Evolutionary conservation across 2,329 filamentous ascomycete species (phyloP).

Genomic region (Emydomyces testavorans): DNA sequence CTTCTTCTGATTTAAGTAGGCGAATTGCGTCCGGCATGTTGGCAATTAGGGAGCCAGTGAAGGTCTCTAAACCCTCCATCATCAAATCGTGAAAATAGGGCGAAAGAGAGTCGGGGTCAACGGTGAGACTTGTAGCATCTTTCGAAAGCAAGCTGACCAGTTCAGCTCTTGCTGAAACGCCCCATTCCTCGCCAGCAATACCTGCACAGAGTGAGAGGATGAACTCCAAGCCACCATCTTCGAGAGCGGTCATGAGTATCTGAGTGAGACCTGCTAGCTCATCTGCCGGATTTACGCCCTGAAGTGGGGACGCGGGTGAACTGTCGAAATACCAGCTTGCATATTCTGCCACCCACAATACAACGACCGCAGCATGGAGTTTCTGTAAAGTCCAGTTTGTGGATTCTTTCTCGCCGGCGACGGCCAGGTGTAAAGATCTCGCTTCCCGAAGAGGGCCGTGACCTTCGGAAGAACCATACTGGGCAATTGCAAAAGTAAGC

Average conservation of each 20-base stretch:
- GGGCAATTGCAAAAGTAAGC: conserved; percentile 62
- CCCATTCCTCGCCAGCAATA: conserved; percentile 69
- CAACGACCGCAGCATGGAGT: conserved; percentile 64
- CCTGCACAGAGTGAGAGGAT: conserved; percentile 75
- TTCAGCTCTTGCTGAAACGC: conserved; percentile 72
- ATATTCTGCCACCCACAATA: conserved; percentile 89
- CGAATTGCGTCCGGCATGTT: conserved; percentile 90
- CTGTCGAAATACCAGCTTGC: conserved; percentile 78
- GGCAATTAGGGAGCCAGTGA: conserved; percentile 84
- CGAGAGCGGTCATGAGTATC: conserved; percentile 62
- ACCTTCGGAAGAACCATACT: conserved; percentile 67
- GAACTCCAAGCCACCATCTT: conserved; percentile 87
- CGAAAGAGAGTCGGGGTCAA: conserved; percentile 58
- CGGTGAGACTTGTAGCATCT: conserved; percentile 58
- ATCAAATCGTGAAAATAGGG: conserved; percentile 59
- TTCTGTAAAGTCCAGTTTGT: conserved; percentile 60
- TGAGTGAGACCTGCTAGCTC: conserved; percentile 62
- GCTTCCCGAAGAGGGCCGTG: conserved; percentile 56
- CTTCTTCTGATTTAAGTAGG: conserved; percentile 75
- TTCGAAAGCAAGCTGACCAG: conserved; percentile 73
- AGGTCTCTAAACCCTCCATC: conserved; percentile 72
- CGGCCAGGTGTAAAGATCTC: conserved; percentile 54
- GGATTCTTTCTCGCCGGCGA: conserved; percentile 56
- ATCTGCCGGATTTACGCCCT: conserved; percentile 50
- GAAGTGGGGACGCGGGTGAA: conserved; percentile 47